Base-by-base conservation (phyloP, 1,284 basidiomycete genomes). In the Lentinula novae-zelandiae region DNA sequence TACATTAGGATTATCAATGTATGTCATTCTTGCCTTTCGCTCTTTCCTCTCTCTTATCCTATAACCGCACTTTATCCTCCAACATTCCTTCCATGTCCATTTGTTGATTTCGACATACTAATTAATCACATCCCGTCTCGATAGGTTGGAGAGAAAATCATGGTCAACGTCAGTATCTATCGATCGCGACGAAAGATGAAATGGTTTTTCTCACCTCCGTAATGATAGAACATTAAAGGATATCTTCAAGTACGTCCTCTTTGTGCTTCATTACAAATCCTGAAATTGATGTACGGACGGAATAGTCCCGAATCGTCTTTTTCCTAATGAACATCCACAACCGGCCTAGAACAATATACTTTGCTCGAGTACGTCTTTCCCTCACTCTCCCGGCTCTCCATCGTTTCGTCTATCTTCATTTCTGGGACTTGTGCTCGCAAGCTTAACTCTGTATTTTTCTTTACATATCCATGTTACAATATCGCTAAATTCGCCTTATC, bases 311-410 rank as follows among this genome's bases (percentile, higher is more conserved):
- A 64, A 93, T 96, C 61, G 91, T 96, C 3, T 97, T 96, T 78
- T 97, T 96, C 83, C 82, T 97, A 62, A 98, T 97, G 96, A 98
- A 97, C 72, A 98, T 96, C 59, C 96, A 99, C 78, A 96, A 96
- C 70, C 82, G 84, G 54, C 90, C 89, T 67, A 83, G 96, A 20
- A 95, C 90, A 49, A 96, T 96, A 63, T 96, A 94, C 73, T 96
- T 97, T 74, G 95, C 95, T 5, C 79, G 95, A 52, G 94, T 96
- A 69, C 63, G 89, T 54, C 42, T 6, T 72, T 4, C 22, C 46
- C 40, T 13, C 52, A 48, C 8, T 39, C 44, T 27, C 27, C 27
- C 27, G 27, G 3, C 0, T 27, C 27, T 27, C 27, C 27, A 27
- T 22, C 22, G 22, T 22, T 22, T 22, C 22, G 22, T 22, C 22